Evolutionary conservation across 352 stramenopile species (phyloP).

Genomic region (Phytophthora tentaculata): DNA sequence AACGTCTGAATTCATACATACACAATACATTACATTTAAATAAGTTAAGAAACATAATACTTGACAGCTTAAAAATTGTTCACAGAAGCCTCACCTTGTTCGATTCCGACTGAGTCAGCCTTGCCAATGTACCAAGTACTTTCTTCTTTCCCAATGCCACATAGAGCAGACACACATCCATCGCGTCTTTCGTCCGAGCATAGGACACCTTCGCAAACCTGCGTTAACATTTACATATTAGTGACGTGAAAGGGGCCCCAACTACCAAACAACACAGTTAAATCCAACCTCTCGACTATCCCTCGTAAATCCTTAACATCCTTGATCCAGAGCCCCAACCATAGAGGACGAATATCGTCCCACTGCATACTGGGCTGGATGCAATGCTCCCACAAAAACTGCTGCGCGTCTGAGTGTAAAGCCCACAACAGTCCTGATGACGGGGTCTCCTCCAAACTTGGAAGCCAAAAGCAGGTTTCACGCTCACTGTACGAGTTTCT

Average conservation of each 20-base stretch:
- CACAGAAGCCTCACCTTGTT: constrained; percentile 82
- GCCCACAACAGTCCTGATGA: constrained; percentile 82
- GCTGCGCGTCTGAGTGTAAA: constrained; percentile 83
- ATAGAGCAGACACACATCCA: constrained; percentile 79
- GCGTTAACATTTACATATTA: constrained; percentile 4
- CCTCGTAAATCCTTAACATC: constrained; percentile 70
- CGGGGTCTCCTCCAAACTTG: constrained; percentile 56
- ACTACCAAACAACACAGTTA: not conserved
- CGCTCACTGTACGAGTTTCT: constrained; percentile 33
- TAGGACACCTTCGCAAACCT: constrained; percentile 79
- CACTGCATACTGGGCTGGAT: constrained; percentile 66
- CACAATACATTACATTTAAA: not conserved
- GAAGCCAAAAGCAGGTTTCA: constrained; percentile 17
- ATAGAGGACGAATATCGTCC: constrained; percentile 67
- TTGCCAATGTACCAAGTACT: constrained; percentile 74
- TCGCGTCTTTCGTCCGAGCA: constrained; percentile 68
- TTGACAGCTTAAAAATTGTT: not conserved
- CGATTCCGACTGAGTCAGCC: constrained; percentile 70
- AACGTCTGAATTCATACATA: constrained; percentile 56
- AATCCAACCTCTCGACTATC: constrained; percentile 65
- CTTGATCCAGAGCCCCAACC: constrained; percentile 83
- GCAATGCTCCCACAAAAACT: constrained; percentile 77
- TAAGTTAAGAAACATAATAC: not conserved
- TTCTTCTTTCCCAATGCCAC: constrained; percentile 84
- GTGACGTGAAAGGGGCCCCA: not conserved